Evolutionary conservation across 2,329 filamentous ascomycete genomes (phyloP), one percentile per base, ranked within the genome.

Genomic region (Plenodomus tracheiphilus): DNA sequence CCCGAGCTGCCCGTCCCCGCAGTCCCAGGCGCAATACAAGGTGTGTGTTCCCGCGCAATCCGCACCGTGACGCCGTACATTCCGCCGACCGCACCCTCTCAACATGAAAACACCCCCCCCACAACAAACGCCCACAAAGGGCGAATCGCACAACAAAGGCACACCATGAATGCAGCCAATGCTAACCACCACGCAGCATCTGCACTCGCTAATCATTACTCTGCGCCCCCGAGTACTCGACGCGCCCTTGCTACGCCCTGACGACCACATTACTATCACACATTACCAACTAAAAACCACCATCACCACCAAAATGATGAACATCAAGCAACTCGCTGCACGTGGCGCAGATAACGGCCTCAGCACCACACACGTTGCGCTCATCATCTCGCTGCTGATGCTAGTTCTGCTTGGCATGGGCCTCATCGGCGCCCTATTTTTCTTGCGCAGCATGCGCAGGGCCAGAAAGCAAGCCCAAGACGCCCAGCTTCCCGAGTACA

Each of bases 361-460:
- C 60, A 83, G 79, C 53, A 75, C 76, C 32, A 80, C 82, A 39
- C 85, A 88, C 76, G 79, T 92, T 71, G 85, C 90, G 68, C 83
- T 96, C 37, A 78, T 96, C 69, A 88, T 96, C 62, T 82, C 84
- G 49, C 82, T 97, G 46, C 79, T 97, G 61, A 85, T 86, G 55
- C 79, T 99, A 39, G 77, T 93, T 61, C 83, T 95, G 62, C 74
- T 93, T 62, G 85, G 82, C 51, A 79, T 96, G 22, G 68, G 86
- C 40, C 79, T 91, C 49, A 78, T 87, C 44, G 85, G 83, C 49
- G 77, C 81, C 21, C 84, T 97, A 42, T 77, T 93, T 58, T 74
- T 90, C 67, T 77, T 97, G 59, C 88, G 89, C 70, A 85, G 86
- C 64, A 81, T 84, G 62, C 83, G 84, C 56, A 76, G 68, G 46